Evolutionary conservation across 2,329 filamentous ascomycete species (phyloP), one percentile per base, ranked within the genome.

Genomic region (Fusarium proliferatum): DNA sequence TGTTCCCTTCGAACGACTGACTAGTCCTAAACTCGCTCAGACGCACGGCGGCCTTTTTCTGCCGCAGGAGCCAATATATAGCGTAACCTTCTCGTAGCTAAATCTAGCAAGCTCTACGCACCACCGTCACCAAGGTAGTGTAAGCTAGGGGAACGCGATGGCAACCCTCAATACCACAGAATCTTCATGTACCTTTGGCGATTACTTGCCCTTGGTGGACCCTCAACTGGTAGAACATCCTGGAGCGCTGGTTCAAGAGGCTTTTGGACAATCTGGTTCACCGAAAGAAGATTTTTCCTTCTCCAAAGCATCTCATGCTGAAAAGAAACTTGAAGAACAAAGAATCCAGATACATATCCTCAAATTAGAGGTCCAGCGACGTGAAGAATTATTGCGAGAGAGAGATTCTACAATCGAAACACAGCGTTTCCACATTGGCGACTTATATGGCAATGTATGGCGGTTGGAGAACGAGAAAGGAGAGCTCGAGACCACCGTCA

Each of bases 381-480:
- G 28, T 39, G 45, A 59, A 48, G 56, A 59, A 39, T 48, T 48
- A 41, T 28, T 59, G 19, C 42, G 56, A 38, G 56, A 59, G 42
- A 59, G 56, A 38, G 56, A 59, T 48, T 16, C 42, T 48, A 59
- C 34, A 48, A 59, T 59, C 56, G 45, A 59, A 48, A 38, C 56
- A 48, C 56, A 59, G 36, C 23, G 56, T 48, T 36, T 59, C 56
- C 56, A 41, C 33, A 59, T 59, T 49, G 43, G 34, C 16, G 33
- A 9, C 19, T 17, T 59, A 34, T 48, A 38, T 46, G 42, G 41
- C 56, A 11, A 59, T 23, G 30, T 59, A 48, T 46, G 34, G 23
- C 56, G 42, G 17, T 7, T 59, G 56, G 49, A 34, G 26, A 48
- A 59, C 15, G 56, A 59, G 56, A 59, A 48, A 46, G 43, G 1